Evolutionary conservation across 192 early-diverging fungal species (phyloP).

Genomic region (Gorgonomyces haynaldii): DNA sequence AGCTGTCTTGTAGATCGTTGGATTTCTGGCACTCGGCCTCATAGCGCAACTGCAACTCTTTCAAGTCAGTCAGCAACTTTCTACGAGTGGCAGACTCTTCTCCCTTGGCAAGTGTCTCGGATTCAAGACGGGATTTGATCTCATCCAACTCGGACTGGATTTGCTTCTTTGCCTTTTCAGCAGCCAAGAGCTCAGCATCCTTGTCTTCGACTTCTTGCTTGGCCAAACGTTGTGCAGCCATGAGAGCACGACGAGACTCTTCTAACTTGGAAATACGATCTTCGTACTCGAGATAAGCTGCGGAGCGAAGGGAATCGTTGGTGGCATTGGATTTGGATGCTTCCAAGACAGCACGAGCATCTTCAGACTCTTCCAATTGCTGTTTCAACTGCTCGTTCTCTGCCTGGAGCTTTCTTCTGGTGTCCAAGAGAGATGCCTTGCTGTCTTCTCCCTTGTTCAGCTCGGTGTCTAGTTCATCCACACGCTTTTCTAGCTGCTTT

Average conservation of each 20-base stretch:
- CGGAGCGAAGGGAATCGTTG: conserved; percentile 41
- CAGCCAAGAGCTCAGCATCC: conserved; percentile 51
- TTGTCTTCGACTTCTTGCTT: conserved; percentile 74
- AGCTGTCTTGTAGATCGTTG: conserved; percentile 39
- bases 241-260: conserved; percentile 67
- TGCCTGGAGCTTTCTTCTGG: conserved; percentile 50
- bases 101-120: conserved; percentile 48
- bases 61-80: conserved; percentile 45
- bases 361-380: conserved; percentile 41
- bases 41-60: conserved; percentile 47
- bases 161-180: conserved; percentile 53
- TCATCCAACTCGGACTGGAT: conserved; percentile 54
- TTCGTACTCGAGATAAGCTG: conserved; percentile 56
- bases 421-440: conserved; percentile 46
- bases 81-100: conserved; percentile 47
- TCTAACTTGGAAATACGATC: conserved; percentile 67
- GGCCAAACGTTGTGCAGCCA: conserved; percentile 60
- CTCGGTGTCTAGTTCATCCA: conserved; percentile 58
- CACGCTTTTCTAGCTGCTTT: conserved; percentile 54
- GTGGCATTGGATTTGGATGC: conserved; percentile 30
- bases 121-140: conserved; percentile 47
- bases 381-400: conserved; percentile 42
- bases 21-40: conserved; percentile 53
- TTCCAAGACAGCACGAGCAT: conserved; percentile 42
- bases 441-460: conserved; percentile 57